Percentiles rank a stretch among this genome's conserved stretches.
Conservation (phyloP, 2,329 filamentous ascomycete genomes). For the Claviceps quebecensis region DNA sequence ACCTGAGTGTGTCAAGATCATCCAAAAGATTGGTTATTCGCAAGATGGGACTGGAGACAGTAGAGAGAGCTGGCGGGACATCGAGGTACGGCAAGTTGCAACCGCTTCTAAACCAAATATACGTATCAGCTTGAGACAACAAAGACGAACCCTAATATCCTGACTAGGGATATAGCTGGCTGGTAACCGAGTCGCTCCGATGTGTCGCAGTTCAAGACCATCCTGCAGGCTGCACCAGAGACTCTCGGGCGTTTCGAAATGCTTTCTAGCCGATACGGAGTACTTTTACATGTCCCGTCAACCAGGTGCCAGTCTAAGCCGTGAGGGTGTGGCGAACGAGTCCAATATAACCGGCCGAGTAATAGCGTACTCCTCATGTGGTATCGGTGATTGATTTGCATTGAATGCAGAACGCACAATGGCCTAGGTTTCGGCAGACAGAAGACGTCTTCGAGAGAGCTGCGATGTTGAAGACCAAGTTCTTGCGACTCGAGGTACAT, state of each 20-base stretch:
- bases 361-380: neutral
- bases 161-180: neutral
- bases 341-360: neutral
- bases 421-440: neutral
- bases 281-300: too few species aligned
- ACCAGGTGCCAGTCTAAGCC: neutral
- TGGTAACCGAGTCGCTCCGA: neutral
- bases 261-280: too few species aligned
- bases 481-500: too few species aligned
- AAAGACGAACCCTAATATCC: neutral
- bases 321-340: neutral
- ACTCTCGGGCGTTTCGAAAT: too few species aligned
- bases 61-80: neutral
- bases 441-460: neutral
- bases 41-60: neutral
- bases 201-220: too few species aligned
- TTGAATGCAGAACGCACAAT: neutral
- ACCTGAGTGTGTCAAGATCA: too few species aligned
- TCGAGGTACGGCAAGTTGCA: neutral
- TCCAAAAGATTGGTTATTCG: neutral
- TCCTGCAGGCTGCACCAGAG: too few species aligned
- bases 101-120: neutral
- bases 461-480: too few species aligned
- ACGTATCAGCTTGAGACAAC: neutral
- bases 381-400: neutral